Evolutionary conservation across 2,329 filamentous ascomycete species (phyloP).

Genomic region (Tolypocladium cylindrosporum): DNA sequence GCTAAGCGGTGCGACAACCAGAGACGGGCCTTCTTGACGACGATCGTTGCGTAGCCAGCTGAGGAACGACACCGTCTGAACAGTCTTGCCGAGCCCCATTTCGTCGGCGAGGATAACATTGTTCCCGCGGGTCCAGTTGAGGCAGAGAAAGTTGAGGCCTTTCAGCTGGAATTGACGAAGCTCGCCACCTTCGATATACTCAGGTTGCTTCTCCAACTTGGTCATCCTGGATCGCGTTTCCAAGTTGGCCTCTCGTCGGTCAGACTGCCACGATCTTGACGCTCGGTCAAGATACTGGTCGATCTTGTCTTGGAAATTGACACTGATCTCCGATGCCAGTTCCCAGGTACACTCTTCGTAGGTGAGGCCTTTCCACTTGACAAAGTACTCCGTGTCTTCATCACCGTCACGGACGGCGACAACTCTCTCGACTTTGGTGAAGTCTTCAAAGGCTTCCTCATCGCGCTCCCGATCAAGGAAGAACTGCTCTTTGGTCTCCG

Average conservation of each 20-base stretch:
- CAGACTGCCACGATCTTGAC: constrained; percentile 69
- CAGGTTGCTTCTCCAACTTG: constrained; percentile 70
- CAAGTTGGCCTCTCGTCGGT: constrained; percentile 65
- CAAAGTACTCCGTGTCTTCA: constrained; percentile 75
- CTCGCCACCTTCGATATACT: constrained; percentile 75
- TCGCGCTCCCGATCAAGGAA: constrained; percentile 90
- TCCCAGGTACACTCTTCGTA: constrained; percentile 98
- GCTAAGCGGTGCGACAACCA: constrained; percentile 93
- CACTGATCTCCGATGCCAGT: constrained; percentile 59
- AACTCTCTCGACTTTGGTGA: constrained; percentile 84
- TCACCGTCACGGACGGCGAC: constrained; percentile 76
- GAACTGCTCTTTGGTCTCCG: constrained; percentile 86
- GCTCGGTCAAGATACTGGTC: constrained; percentile 83
- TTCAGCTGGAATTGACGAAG: constrained; percentile 89
- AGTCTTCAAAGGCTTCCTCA: constrained; percentile 79
- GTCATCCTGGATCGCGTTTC: constrained; percentile 65
- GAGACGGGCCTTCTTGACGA: constrained; percentile 83
- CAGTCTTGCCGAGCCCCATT: constrained; percentile 97
- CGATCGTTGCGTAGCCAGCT: constrained; percentile 92
- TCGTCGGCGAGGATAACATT: constrained; percentile 98
- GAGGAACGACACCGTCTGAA: constrained; percentile 93
- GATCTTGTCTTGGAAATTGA: constrained; percentile 78
- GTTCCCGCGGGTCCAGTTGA: constrained; percentile 89
- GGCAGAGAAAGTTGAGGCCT: constrained; percentile 87
- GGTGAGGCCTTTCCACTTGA: constrained; percentile 93